Percentiles rank a stretch among this genome's conserved stretches.
These are phyloP conservation scores for Magnaporthiopsis poae DNA, from an alignment of 2,329 filamentous ascomycete species.

Conservation along the genomic window DNA sequence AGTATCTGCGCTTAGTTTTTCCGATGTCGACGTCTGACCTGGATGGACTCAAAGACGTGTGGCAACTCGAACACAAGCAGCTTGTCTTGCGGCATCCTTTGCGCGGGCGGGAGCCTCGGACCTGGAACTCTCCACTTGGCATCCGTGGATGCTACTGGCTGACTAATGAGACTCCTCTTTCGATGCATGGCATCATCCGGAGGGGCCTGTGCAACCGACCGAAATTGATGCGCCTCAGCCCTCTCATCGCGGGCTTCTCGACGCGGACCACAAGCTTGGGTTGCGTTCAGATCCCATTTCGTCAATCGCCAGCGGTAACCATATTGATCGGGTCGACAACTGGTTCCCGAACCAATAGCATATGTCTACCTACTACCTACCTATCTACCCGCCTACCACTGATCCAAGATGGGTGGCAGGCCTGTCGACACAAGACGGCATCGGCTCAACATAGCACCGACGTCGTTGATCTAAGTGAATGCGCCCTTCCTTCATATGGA, in stretches of 20 bases:
- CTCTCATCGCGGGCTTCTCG: neutral
- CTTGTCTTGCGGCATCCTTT: neutral
- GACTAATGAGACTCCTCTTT: neutral
- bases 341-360: neutral
- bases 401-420: neutral
- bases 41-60: neutral
- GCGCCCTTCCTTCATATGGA: neutral
- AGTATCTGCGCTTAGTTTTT: neutral
- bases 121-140: neutral
- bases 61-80: neutral
- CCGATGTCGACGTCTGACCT: neutral
- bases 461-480: neutral
- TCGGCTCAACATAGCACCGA: neutral
- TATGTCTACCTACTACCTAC: too few species aligned
- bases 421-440: neutral
- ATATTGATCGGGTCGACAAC: neutral
- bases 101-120: neutral
- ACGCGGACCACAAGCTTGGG: too few species aligned
- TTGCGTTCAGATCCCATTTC: too few species aligned
- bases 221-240: neutral
- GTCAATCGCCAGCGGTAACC: too few species aligned
- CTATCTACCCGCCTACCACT: neutral
- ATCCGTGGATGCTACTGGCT: neutral
- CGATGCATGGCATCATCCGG: neutral
- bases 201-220: neutral